Evolutionary conservation across 2,329 filamentous ascomycete genomes (phyloP).

Genomic region (Colletotrichum orbiculare): DNA sequence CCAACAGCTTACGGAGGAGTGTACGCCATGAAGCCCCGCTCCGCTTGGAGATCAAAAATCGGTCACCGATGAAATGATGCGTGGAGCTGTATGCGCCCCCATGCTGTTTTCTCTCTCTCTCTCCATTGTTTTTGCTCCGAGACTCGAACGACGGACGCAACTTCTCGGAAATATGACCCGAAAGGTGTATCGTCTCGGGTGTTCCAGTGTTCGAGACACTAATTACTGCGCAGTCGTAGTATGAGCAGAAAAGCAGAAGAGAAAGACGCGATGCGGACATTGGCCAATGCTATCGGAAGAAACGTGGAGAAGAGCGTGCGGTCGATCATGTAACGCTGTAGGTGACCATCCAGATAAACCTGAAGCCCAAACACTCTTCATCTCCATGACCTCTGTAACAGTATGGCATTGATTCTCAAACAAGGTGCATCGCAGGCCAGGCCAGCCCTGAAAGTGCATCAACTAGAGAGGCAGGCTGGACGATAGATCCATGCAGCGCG

Average conservation of each 20-base stretch:
- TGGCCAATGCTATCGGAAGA: too few species aligned
- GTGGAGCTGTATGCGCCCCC: constrained; percentile 23
- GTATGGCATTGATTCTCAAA: background rate
- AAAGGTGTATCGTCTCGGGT: too few species aligned
- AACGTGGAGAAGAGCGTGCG: background rate
- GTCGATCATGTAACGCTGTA: background rate
- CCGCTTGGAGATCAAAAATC: constrained; percentile 20
- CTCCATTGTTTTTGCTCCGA: too few species aligned
- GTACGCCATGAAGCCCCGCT: background rate
- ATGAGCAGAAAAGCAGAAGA: too few species aligned
- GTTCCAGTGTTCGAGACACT: too few species aligned
- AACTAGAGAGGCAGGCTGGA: too few species aligned
- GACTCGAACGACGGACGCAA: too few species aligned
- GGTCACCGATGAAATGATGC: constrained; percentile 26
- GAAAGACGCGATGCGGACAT: too few species aligned
- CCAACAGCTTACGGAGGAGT: constrained; percentile 3
- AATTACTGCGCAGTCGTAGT: too few species aligned
- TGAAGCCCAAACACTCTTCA: constrained; percentile 11
- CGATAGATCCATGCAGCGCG: too few species aligned
- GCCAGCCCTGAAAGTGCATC: background rate
- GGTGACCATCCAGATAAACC: constrained; percentile 21
- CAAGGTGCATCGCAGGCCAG: too few species aligned
- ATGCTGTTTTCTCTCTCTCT: background rate
- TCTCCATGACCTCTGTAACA: background rate
- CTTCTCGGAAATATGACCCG: too few species aligned